Base-by-base conservation (phyloP, 306 rosid genomes). In the Fragaria vesca region DNA sequence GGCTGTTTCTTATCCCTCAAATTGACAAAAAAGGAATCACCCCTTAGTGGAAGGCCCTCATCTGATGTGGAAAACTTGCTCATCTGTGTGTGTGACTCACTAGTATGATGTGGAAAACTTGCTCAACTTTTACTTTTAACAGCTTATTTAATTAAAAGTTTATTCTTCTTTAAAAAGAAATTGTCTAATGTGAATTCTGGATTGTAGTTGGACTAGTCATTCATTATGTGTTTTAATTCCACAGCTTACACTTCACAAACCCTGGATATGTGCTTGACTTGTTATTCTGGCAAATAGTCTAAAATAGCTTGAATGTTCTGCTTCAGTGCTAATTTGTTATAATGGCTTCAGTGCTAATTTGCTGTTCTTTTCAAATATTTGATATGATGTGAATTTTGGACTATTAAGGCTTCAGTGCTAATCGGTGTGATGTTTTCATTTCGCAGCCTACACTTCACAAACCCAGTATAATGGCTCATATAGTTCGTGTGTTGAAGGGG, bases 381-480 rank as follows among this genome's bases (percentile, higher is more conserved):
- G 28, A 17, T 55, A 12, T 63, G 12, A 46, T 47, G 52, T 16
- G 42, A 61, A 4, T 13, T 60, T 26, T 68, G n/a, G 32, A 15
- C 51, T 26, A 21, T 18, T 3, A 43, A 15, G 48, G 18, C 32
- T 68, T 9, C 28, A 70, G 20, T 62, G 52, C 54, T 67, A 67
- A 60, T 45, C 51, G 5, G 46, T 3, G 21, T 32, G 17, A 32
- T 74, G 16, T 28, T 78, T 70, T 79, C 85, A 47, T 71, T 43
- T 82, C 60, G 81, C 96, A 94, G 98, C 98, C 98, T 43, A 94
- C 97, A 54, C 98, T 94, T 70, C 98, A 94, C 86, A 94, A 78
- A 78, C 97, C 98, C 73, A 90, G 98, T 88, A 94, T 94, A 86
- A 94, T 94, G 97, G 97, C 98, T 12, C 97, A 90, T 74, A 77